These are phyloP conservation scores for Arabis hirsuta DNA, from an alignment of 345 rosid genomes.

Conservation along the genomic window DNA sequence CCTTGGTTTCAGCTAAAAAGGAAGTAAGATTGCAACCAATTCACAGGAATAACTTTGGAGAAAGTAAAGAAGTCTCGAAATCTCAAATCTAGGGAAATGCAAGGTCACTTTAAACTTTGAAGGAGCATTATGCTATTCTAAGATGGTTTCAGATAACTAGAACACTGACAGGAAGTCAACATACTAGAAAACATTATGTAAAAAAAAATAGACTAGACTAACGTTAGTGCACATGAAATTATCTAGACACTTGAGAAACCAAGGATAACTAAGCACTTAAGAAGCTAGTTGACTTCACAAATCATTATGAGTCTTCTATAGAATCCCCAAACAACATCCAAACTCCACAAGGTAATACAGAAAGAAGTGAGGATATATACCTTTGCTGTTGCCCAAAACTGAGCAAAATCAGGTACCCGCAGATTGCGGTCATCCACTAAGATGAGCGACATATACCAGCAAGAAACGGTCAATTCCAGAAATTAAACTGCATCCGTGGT, in stretches of 20 bases:
- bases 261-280: slow-evolving; percentile 31
- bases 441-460: slow-evolving; percentile 96
- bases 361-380: slow-evolving; percentile 88
- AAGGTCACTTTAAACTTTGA: slow-evolving; percentile 9
- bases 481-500: slow-evolving; percentile 95
- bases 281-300: slow-evolving; percentile 47
- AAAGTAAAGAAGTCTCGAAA: slow-evolving; percentile 9
- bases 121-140: not conserved
- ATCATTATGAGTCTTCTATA: slow-evolving; percentile 36
- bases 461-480: slow-evolving; percentile 96
- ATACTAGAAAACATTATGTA: not conserved
- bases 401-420: slow-evolving; percentile 99
- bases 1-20: slow-evolving; percentile 25
- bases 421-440: slow-evolving; percentile 99
- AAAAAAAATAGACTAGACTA: not conserved
- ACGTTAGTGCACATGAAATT: slow-evolving; percentile 3
- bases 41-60: slow-evolving; percentile 10
- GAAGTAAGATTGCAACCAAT: not conserved
- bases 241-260: slow-evolving; percentile 30
- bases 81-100: slow-evolving; percentile 17
- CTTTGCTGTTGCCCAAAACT: slow-evolving; percentile 99
- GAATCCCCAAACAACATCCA: slow-evolving; percentile 39
- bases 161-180: slow-evolving; percentile 13
- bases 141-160: slow-evolving; percentile 13
- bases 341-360: slow-evolving; percentile 48